These are phyloP conservation scores for Colletotrichum paranaense DNA, from an alignment of 2,329 filamentous ascomycete genomes.

Conservation along the genomic window DNA sequence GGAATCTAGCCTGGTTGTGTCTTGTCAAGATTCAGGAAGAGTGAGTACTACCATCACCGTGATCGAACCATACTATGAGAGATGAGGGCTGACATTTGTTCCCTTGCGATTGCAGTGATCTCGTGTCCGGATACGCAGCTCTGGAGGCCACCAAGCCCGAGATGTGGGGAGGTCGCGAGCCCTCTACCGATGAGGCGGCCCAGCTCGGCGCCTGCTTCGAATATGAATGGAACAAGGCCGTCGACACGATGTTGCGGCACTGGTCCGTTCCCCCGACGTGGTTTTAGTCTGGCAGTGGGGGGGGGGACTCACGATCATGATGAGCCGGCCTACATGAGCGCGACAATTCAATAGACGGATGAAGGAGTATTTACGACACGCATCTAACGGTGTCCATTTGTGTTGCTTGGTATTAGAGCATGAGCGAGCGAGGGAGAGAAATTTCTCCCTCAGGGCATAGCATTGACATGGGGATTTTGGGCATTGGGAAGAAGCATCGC, in stretches of 20 bases:
- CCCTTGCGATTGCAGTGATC: slow-evolving; percentile 53
- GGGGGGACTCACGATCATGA: background rate
- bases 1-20: slow-evolving; percentile 82
- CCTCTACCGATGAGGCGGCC: slow-evolving; percentile 65
- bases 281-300: slow-evolving; percentile 33
- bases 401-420: background rate
- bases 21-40: slow-evolving; percentile 74
- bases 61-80: background rate
- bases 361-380: background rate
- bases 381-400: background rate
- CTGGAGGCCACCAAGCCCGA: slow-evolving; percentile 70
- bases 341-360: background rate
- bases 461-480: background rate
- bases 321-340: background rate
- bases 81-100: background rate
- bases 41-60: slow-evolving; percentile 53
- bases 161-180: slow-evolving; percentile 76
- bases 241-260: slow-evolving; percentile 75
- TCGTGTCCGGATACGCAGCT: slow-evolving; percentile 71
- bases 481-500: background rate
- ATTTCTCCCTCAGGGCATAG: background rate
- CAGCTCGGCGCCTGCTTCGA: slow-evolving; percentile 72
- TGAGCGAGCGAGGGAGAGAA: background rate
- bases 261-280: slow-evolving; percentile 72
- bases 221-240: slow-evolving; percentile 74